phyloP scores from a whole-genome alignment of 768 basidiomycete genomes.

The Suillus hirtellus region DNA sequence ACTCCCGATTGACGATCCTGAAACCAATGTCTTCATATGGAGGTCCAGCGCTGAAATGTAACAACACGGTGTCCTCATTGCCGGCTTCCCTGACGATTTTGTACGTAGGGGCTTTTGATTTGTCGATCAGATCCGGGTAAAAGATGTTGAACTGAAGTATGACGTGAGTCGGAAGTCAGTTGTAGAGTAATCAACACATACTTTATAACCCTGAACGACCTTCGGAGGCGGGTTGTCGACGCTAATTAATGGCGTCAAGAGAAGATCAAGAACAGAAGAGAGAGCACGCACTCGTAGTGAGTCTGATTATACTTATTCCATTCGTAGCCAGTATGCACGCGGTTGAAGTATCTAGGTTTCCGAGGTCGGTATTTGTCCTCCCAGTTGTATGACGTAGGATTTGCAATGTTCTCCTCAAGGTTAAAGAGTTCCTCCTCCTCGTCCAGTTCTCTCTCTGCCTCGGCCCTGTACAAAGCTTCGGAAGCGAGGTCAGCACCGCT shows the following conservation, averaged over 20 bases:
- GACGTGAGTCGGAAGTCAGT: constrained; percentile 16
- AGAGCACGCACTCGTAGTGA: constrained; percentile 81
- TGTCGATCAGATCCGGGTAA: constrained; percentile 99
- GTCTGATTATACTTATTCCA: constrained; percentile 99
- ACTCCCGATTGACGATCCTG: constrained; percentile 94
- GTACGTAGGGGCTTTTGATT: constrained; percentile 95
- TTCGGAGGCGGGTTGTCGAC: constrained; percentile 99
- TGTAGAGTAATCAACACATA: constrained; percentile 26
- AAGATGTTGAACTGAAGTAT: constrained; percentile 84
- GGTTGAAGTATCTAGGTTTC: constrained; percentile 98
- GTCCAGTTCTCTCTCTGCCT: constrained; percentile 90
- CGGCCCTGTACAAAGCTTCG: constrained; percentile 87
- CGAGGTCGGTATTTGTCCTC: constrained; percentile 97
- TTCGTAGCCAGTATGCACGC: constrained; percentile 98
- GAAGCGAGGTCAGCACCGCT: constrained; percentile 78
- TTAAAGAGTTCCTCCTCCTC: constrained; percentile 97
- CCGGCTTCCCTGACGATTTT: constrained; percentile 92
- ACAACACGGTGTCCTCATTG: constrained; percentile 91
- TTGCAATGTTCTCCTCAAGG: constrained; percentile 82
- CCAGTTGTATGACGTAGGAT: constrained; percentile 92
- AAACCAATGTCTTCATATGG: constrained; percentile 99
- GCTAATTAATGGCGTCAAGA: constrained; percentile 42
- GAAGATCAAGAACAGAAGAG: constrained; percentile 8
- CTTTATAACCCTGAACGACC: constrained; percentile 99
- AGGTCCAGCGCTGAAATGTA: constrained; percentile 95